These are phyloP conservation scores for Phalaenopsis hybrid DNA, from an alignment of 116 monocot species.

Conservation along the genomic window DNA sequence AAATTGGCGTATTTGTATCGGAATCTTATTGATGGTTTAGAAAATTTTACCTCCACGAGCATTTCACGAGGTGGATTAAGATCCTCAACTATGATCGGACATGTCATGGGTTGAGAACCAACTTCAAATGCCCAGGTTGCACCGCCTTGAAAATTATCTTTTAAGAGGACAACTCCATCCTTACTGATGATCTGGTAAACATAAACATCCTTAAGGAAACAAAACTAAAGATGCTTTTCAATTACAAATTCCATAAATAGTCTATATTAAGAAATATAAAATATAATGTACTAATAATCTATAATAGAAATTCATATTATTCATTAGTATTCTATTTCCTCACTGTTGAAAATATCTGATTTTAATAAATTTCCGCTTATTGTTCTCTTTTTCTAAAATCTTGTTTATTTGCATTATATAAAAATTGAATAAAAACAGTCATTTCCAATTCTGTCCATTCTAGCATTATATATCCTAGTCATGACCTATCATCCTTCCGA, in stretches of 20 bases:
- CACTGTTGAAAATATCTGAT: neutral
- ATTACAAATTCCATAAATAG: too few species aligned
- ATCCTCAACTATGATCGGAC: slow-evolving; percentile 58
- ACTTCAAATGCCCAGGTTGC: slow-evolving; percentile 65
- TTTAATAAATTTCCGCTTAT: too few species aligned
- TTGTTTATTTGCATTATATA: neutral
- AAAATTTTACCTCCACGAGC: slow-evolving; percentile 38
- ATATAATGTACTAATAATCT: neutral
- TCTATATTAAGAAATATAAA: neutral
- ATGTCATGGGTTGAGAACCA: slow-evolving; percentile 35
- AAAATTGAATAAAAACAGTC: too few species aligned
- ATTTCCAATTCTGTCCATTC: too few species aligned
- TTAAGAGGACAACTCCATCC: slow-evolving; percentile 34
- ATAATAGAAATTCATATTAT: neutral
- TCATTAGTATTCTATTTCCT: neutral
- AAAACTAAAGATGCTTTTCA: neutral
- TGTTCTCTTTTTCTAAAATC: too few species aligned
- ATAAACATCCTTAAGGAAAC: neutral
- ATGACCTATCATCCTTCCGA: too few species aligned
- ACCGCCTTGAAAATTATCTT: slow-evolving; percentile 46
- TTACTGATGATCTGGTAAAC: slow-evolving; percentile 21
- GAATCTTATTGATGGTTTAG: neutral
- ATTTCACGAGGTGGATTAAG: slow-evolving; percentile 51
- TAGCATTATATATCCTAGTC: too few species aligned
- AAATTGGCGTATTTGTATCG: too few species aligned